Percentiles rank a stretch among this genome's conserved stretches.
Conservation (phyloP, 73 alveolate species). For the Paramecium tetraurelia region DNA sequence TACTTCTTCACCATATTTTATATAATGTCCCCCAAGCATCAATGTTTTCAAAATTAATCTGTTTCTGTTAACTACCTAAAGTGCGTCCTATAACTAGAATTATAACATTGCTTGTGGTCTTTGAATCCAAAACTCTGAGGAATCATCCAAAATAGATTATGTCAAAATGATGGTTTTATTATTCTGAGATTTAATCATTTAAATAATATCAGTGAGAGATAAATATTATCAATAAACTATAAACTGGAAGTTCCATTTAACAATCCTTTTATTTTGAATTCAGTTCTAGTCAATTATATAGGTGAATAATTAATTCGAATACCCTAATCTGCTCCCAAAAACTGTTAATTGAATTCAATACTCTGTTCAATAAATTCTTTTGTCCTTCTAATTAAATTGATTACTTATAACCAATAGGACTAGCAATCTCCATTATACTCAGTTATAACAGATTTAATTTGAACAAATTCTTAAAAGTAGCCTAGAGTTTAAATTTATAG, state of each 20-base stretch:
- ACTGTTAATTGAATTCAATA: not conserved
- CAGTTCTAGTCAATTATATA: not conserved
- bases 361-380: not conserved
- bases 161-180: not conserved
- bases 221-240: not conserved
- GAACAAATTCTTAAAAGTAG: not conserved
- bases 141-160: not conserved
- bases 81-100: not conserved
- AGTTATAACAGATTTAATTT: too few species aligned
- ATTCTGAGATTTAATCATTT: slow-evolving; percentile 5
- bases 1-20: not conserved
- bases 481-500: not conserved
- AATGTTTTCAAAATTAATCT: not conserved
- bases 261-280: not conserved
- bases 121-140: not conserved
- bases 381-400: not conserved
- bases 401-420: not conserved
- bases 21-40: not conserved
- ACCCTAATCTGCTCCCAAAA: not conserved
- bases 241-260: not conserved
- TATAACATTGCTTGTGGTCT: not conserved
- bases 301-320: not conserved
- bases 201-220: not conserved
- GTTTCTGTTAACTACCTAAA: not conserved
- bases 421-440: too few species aligned